A percentile compares a stretch with the other conserved stretches of the same genome.
These are phyloP conservation scores for Penicillium desertorum DNA, from an alignment of 495 filamentous ascomycete species.

Conservation along the genomic window DNA sequence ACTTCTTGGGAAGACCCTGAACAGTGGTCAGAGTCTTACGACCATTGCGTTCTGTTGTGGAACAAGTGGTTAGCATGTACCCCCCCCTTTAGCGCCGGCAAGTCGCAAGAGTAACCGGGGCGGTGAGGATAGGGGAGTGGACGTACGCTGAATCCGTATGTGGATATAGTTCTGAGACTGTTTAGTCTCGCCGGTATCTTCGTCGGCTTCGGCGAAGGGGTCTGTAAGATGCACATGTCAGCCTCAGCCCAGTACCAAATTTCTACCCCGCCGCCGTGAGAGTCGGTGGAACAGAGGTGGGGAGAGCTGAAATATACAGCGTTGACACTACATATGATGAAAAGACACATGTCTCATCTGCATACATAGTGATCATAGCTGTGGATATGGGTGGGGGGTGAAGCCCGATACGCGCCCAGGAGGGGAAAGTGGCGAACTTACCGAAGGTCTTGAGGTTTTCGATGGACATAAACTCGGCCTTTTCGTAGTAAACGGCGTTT, in stretches of 20 bases:
- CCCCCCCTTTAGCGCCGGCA: constrained; percentile 15
- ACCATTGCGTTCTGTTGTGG: constrained; percentile 91
- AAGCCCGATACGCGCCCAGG: constrained; percentile 19
- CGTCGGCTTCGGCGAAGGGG: constrained; percentile 99
- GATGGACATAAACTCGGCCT: constrained; percentile 97
- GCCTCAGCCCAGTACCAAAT: constrained; percentile 34
- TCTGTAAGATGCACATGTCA: constrained; percentile 58
- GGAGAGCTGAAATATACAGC: background rate
- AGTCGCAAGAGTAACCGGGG: constrained; percentile 9
- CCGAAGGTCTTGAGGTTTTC: constrained; percentile 99
- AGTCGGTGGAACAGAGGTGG: constrained; percentile 8
- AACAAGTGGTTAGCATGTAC: constrained; percentile 25
- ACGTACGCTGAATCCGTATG: constrained; percentile 99
- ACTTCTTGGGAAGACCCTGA: constrained; percentile 96
- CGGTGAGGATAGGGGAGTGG: constrained; percentile 15
- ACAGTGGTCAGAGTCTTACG: constrained; percentile 99
- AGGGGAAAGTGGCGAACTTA: constrained; percentile 54
- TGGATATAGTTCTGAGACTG: constrained; percentile 99
- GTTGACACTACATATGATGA: background rate
- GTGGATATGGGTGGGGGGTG: constrained; percentile 4
- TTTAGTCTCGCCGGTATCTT: constrained; percentile 88
- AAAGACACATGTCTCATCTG: background rate
- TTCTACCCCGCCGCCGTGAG: constrained; percentile 39
- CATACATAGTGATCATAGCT: background rate
- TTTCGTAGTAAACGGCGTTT: constrained; percentile 43